Evolutionary conservation across 2,329 filamentous ascomycete species (phyloP).

Genomic region (Fusarium tricinctum): DNA sequence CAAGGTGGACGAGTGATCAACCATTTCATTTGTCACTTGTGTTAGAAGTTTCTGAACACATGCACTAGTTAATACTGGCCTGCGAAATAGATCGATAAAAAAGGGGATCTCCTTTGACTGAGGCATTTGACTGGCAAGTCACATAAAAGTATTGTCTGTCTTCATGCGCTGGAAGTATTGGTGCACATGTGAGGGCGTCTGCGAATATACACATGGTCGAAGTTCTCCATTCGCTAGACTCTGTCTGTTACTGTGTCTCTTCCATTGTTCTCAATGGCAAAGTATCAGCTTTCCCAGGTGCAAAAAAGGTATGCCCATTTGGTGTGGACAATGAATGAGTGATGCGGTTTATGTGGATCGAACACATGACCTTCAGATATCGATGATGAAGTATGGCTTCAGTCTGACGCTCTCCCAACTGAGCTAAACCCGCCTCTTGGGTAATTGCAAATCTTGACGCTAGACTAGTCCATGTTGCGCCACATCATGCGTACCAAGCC

Average conservation of each 20-base stretch:
- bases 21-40: slow-evolving; percentile 13
- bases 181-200: neutral
- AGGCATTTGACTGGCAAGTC: too few species aligned
- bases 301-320: too few species aligned
- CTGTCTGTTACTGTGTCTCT: too few species aligned
- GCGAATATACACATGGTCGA: neutral
- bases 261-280: too few species aligned
- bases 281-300: too few species aligned
- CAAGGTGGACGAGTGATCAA: slow-evolving; percentile 33
- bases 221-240: neutral
- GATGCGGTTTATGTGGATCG: slow-evolving; percentile 38
- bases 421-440: slow-evolving; percentile 32
- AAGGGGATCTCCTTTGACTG: neutral
- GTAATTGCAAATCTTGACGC: neutral
- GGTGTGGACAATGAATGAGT: too few species aligned
- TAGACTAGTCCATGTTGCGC: neutral
- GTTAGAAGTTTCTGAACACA: slow-evolving; percentile 8
- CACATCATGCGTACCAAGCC: too few species aligned
- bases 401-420: slow-evolving; percentile 41
- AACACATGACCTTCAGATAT: slow-evolving; percentile 40
- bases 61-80: slow-evolving; percentile 13
- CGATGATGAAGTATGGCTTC: slow-evolving; percentile 31
- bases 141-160: too few species aligned
- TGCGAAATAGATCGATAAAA: neutral
- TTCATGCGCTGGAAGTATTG: neutral